Base-by-base conservation (phyloP, 768 basidiomycete species). In the Hemileccinum rubropunctum region DNA sequence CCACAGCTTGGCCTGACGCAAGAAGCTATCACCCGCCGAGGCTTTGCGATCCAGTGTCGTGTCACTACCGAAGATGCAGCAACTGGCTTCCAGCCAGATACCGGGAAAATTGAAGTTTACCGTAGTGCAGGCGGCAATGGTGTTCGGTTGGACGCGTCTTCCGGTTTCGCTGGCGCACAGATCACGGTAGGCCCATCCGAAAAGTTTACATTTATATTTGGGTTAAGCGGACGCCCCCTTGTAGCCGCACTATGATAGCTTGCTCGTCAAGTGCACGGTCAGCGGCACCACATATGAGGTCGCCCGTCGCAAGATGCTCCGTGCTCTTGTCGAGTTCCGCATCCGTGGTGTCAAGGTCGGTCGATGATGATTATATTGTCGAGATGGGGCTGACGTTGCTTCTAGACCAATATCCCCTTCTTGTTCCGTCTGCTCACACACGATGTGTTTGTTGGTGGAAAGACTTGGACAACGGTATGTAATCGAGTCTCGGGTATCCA, bases 61-160 rank as follows among this genome's bases (percentile, higher is more conserved):
- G 79, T 99, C 71, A 98, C 97, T 37, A 98, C 97, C 21, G 97
- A 99, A 73, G 95, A 99, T 67, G 83, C 97, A 13, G 84, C 88
- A n/a, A 63, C 80, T 37, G 79, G 76, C 57, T 98, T 99, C 88
- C 93, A 97, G 69, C 97, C 97, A 20, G 97, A 99, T 70, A 98
- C 92, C 4, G 97, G 97, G 57, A 99, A 99, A 72, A 98, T 99
- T 56, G 97, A 98, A 63, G 97, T 99, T 20, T 99, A 99, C 74
- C 88, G 97, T 54, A 93, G 91, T 66, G 95, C 97, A 35, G 97
- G 97, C 71, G 97, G 97, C 48, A 98, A 98, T 66, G 97, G 97
- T 63, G 93, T 99, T 36, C 89, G 97, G 66, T 77, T 99, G 28
- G 97, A 99, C 65, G 91, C 97, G 17, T 89, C 86, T 67, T 97